phyloP scores from a whole-genome alignment of 1,139 yeast species.

The Geotrichum klebahnii region DNA sequence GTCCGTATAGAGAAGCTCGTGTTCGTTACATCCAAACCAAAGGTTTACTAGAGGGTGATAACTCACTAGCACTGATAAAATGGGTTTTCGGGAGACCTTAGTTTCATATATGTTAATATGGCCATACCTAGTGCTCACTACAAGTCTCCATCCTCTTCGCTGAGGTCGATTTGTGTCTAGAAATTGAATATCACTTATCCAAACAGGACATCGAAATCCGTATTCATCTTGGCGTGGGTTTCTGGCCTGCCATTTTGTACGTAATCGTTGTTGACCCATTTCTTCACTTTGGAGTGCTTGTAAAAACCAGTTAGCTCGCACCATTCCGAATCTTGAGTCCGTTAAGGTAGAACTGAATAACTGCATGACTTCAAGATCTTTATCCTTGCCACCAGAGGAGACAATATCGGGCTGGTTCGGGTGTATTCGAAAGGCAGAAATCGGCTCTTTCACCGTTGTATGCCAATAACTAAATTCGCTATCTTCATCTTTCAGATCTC shows the following conservation, averaged over 20 bases:
- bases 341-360: conserved; percentile 17
- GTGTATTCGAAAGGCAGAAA: conserved; percentile 41
- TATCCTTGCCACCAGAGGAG: conserved; percentile 47
- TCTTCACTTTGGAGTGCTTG: conserved; percentile 7
- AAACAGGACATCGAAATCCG: conserved; percentile 29
- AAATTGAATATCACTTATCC: conserved; percentile 38
- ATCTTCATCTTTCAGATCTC: conserved; percentile 45
- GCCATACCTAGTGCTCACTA: conserved; percentile 36
- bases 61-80: conserved; percentile 32
- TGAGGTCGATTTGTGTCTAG: conserved; percentile 31
- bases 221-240: conserved; percentile 31
- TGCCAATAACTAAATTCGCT: conserved; percentile 21
- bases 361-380: conserved; percentile 39
- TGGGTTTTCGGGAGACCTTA: conserved; percentile 31
- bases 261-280: conserved; percentile 7
- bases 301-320: conserved; percentile 12
- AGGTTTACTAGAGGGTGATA: conserved; percentile 33
- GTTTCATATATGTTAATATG: conserved; percentile 38
- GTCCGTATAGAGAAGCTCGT: conserved; percentile 30
- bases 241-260: conserved; percentile 34
- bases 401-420: conserved; percentile 36
- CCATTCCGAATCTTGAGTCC: conserved; percentile 8
- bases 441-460: conserved; percentile 39
- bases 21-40: conserved; percentile 24
- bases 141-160: conserved; percentile 33